Evolutionary conservation across 306 rosid species (phyloP).

Genomic region (Castanospermum australe): DNA sequence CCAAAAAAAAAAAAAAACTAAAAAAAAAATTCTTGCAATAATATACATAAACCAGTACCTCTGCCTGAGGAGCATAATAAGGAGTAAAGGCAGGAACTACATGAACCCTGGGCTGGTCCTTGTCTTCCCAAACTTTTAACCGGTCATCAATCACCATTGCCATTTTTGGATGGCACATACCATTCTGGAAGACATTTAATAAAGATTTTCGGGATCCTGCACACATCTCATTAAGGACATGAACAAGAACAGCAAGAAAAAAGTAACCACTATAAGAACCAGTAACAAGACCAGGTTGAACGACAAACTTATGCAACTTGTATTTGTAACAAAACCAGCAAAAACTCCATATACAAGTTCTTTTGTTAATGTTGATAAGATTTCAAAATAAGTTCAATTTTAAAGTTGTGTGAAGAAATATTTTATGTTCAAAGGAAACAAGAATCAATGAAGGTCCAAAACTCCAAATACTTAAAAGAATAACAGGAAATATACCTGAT

Average conservation of each 20-base stretch:
- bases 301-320: background rate
- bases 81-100: constrained; percentile 95
- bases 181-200: constrained; percentile 74
- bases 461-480: background rate
- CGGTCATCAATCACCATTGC: constrained; percentile 98
- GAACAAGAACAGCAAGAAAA: constrained; percentile 26
- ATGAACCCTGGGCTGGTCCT: constrained; percentile 93
- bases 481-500: constrained; percentile 55
- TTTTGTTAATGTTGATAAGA: background rate
- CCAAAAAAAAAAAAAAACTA: no score
- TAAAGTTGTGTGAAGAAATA: background rate
- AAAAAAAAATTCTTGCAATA: background rate
- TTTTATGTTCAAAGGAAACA: constrained; percentile 1
- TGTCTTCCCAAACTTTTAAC: constrained; percentile 94
- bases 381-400: background rate
- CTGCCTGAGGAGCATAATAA: constrained; percentile 96
- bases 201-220: constrained; percentile 82
- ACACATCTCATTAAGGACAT: constrained; percentile 2
- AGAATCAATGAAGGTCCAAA: background rate
- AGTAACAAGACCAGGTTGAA: background rate
- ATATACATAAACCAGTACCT: constrained; percentile 48
- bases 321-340: constrained; percentile 9
- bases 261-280: constrained; percentile 11
- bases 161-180: constrained; percentile 91
- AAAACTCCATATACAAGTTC: background rate